These are phyloP conservation scores for Tricholoma sp. DNA, from an alignment of 768 basidiomycete species.

Conservation along the genomic window DNA sequence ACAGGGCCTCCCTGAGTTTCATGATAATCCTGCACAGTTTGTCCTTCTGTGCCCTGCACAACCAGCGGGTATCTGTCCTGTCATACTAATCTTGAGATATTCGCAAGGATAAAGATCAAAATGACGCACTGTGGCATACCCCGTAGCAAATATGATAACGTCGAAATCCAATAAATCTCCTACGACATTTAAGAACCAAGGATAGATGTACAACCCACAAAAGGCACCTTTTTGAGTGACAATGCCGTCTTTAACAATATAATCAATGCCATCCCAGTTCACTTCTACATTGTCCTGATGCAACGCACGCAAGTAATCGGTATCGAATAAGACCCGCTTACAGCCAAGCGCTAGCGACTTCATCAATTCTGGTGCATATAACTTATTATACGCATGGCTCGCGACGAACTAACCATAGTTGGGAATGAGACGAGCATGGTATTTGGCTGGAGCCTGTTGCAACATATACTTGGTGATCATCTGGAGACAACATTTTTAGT, in stretches of 20 bases:
- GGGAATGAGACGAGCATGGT: constrained; percentile 42
- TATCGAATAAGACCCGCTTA: constrained; percentile 48
- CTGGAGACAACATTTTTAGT: constrained; percentile 8
- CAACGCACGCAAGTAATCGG: constrained; percentile 39
- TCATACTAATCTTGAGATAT: not conserved
- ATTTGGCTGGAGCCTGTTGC: constrained; percentile 37
- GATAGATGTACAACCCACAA: not conserved
- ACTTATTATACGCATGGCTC: not conserved
- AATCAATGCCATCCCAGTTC: constrained; percentile 35
- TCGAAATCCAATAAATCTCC: constrained; percentile 31
- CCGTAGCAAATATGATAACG: constrained; percentile 36
- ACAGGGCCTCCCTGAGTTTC: constrained; percentile 34
- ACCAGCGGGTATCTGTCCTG: constrained; percentile 31
- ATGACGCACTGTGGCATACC: constrained; percentile 24
- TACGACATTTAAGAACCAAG: constrained; percentile 11
- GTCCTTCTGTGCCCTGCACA: constrained; percentile 24
- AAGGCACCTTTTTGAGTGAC: constrained; percentile 32
- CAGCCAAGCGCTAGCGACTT: constrained; percentile 40
- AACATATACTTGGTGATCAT: constrained; percentile 29
- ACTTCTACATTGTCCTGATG: constrained; percentile 43
- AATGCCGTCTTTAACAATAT: constrained; percentile 37
- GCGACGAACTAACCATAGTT: constrained; percentile 33
- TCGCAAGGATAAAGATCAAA: not conserved
- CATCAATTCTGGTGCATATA: not conserved
- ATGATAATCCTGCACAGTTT: constrained; percentile 37